Conservation (phyloP, 208 protist species). For the Crithidia expoeki region DNA sequence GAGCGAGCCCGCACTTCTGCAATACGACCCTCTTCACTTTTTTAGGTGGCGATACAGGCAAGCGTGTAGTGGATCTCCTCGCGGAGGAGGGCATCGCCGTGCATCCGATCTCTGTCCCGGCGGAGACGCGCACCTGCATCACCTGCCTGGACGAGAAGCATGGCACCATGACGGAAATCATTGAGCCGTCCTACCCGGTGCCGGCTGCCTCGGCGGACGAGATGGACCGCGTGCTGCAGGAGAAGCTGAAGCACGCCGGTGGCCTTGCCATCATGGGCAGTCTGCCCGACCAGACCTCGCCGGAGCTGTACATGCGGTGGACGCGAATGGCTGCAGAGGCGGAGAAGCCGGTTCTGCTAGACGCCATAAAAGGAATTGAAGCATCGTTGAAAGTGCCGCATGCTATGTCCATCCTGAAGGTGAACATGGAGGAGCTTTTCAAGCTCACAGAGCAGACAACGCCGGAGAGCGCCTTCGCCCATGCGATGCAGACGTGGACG, state of each 20-base stretch:
- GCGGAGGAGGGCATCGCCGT: slow-evolving; percentile 31
- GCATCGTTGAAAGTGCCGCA: slow-evolving; percentile 28
- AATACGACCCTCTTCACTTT: slow-evolving; percentile 33
- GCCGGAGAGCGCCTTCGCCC: slow-evolving; percentile 32
- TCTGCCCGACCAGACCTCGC: slow-evolving; percentile 31
- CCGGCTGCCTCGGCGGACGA: slow-evolving; percentile 26
- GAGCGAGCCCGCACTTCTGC: slow-evolving; percentile 13
- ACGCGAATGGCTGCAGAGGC: slow-evolving; percentile 28
- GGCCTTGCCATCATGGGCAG: slow-evolving; percentile 47
- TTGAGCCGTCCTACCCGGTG: slow-evolving; percentile 38
- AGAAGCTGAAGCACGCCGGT: slow-evolving; percentile 19
- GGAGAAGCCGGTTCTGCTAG: slow-evolving; percentile 38
- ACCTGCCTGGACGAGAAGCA: slow-evolving; percentile 36
- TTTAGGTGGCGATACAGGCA: slow-evolving; percentile 34
- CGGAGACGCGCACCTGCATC: slow-evolving; percentile 41
- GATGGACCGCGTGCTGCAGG: slow-evolving; percentile 21
- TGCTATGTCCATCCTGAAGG: slow-evolving; percentile 35
- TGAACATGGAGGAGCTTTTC: slow-evolving; percentile 38
- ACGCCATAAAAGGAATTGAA: slow-evolving; percentile 44
- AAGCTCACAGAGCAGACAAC: slow-evolving; percentile 28
- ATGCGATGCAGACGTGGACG: slow-evolving; percentile 39
- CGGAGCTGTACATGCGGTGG: slow-evolving; percentile 40
- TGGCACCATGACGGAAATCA: slow-evolving; percentile 49
- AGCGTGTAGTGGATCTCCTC: slow-evolving; percentile 26
- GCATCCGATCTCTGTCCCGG: slow-evolving; percentile 18